These are phyloP conservation scores for Catharanthus roseus DNA, from an alignment of 257 asterid species.

Conservation along the genomic window DNA sequence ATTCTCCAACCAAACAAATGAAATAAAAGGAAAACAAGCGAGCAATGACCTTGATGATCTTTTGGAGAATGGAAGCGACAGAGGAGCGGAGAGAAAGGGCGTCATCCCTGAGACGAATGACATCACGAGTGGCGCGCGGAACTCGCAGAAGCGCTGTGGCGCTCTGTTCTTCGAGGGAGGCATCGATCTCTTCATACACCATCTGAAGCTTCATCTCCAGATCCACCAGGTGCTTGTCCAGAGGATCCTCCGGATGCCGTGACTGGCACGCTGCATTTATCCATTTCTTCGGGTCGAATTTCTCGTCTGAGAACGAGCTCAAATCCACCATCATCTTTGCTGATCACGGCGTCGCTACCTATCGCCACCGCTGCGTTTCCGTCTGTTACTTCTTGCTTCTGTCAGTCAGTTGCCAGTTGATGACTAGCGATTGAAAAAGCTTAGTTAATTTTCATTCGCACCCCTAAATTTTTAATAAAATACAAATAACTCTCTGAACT, in stretches of 20 bases:
- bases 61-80: constrained; percentile 71
- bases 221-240: constrained; percentile 90
- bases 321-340: constrained; percentile 81
- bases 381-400: neutral
- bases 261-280: constrained; percentile 78
- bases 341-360: constrained; percentile 13
- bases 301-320: constrained; percentile 79
- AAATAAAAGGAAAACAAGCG: neutral
- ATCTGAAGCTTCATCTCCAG: constrained; percentile 98
- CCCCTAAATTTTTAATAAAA: neutral
- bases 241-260: constrained; percentile 79
- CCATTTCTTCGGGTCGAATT: constrained; percentile 95
- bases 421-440: too few species aligned
- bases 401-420: neutral
- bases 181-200: constrained; percentile 92
- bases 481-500: neutral
- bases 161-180: constrained; percentile 94
- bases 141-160: constrained; percentile 85
- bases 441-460: neutral
- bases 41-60: constrained; percentile 61
- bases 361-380: constrained; percentile 10
- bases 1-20: neutral
- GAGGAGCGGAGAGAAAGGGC: constrained; percentile 82
- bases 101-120: constrained; percentile 86
- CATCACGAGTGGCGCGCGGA: constrained; percentile 91